Percentiles rank a stretch among this genome's conserved stretches.
Evolutionary conservation across 2,329 filamentous ascomycete species (phyloP).

Genomic region (Talaromyces sp.): DNA sequence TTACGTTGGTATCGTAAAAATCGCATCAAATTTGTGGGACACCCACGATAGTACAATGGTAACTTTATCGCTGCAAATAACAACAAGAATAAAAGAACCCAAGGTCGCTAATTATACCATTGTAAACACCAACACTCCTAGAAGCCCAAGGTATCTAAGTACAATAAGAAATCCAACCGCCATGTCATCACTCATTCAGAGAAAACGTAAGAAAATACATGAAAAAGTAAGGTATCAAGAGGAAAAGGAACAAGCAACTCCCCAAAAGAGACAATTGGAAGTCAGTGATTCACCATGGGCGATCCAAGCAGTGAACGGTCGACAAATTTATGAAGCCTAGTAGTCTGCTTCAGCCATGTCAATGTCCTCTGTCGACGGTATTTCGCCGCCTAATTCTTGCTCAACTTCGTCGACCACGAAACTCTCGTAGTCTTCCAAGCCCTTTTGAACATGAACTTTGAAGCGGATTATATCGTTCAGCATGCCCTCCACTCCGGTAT

Average conservation of each 20-base stretch:
- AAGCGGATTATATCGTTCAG: conserved; percentile 97
- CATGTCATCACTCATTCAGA: conserved; percentile 11
- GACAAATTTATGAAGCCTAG: not conserved
- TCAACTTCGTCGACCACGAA: conserved; percentile 94
- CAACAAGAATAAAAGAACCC: not conserved
- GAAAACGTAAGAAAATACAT: conserved; percentile 6
- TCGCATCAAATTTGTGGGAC: not conserved
- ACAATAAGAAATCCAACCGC: conserved; percentile 5
- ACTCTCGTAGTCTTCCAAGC: conserved; percentile 85
- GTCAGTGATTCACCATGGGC: not conserved
- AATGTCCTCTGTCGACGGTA: conserved; percentile 32
- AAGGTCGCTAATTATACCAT: not conserved
- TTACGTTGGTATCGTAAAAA: not conserved
- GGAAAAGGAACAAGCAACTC: not conserved
- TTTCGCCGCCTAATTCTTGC: conserved; percentile 66
- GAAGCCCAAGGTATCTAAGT: not conserved
- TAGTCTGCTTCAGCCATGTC: conserved; percentile 11
- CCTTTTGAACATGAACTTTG: conserved; percentile 94
- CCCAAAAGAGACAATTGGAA: not conserved
- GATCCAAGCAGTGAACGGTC: not conserved
- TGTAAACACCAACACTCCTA: not conserved
- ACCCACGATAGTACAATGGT: not conserved
- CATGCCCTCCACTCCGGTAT: conserved; percentile 93
- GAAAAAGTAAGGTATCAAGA: conserved; percentile 7
- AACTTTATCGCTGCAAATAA: not conserved